Evolutionary conservation across 2,329 filamentous ascomycete genomes (phyloP).

Genomic region (Colletotrichum sp.): DNA sequence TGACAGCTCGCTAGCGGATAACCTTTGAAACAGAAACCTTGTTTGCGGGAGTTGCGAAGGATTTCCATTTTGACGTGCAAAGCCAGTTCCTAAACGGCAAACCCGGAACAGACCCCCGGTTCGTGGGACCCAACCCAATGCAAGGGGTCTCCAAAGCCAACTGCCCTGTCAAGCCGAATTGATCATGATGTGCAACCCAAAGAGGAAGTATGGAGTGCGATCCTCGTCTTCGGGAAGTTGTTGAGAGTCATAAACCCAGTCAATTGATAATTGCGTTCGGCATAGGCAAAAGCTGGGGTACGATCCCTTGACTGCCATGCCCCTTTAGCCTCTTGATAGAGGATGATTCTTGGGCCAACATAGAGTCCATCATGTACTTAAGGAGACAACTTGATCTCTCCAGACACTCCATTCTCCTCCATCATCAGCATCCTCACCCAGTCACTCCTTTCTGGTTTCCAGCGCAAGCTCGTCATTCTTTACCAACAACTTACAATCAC

Average conservation of each 20-base stretch:
- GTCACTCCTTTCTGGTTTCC: conserved; percentile 8
- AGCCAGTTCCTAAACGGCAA: background rate
- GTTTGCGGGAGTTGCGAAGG: background rate
- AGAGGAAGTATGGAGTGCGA: background rate
- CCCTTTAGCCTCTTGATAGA: background rate
- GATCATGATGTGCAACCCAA: background rate
- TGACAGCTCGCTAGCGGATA: background rate
- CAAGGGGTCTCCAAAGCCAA: background rate
- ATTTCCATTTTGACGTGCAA: background rate
- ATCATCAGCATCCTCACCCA: conserved; percentile 13
- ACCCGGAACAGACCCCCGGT: background rate
- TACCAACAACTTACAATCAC: conserved; percentile 2
- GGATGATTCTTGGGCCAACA: background rate
- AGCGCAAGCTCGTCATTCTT: background rate
- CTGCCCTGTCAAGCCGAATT: background rate
- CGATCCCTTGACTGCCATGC: background rate
- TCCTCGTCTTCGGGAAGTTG: background rate
- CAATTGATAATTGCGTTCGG: background rate
- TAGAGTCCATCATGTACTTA: background rate
- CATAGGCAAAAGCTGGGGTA: background rate
- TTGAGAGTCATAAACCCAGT: background rate
- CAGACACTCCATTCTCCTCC: background rate
- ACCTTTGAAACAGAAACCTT: background rate
- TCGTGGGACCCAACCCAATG: background rate
- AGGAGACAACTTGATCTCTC: background rate